Base-by-base conservation (phyloP, 805 yeast genomes). In the Jamesozyma gamospora region DNA sequence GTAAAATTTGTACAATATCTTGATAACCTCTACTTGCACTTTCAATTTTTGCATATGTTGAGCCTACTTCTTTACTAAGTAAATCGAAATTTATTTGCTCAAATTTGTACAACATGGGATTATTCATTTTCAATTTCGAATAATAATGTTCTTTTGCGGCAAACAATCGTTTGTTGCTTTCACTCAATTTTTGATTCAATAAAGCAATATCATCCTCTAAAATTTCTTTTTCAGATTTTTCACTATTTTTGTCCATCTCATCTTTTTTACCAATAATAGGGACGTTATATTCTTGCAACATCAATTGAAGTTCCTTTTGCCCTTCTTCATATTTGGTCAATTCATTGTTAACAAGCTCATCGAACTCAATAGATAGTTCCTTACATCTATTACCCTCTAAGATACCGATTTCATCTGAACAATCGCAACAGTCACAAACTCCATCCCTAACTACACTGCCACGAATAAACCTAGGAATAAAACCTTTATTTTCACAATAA, bases 381-480 rank as follows among this genome's bases (percentile, higher is more conserved):
- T 32, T 42, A 45, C 69, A 64, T 6, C 19, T 31, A 28, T 36
- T 39, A 8, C 12, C 28, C 12, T 39, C 43, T 32, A 41, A 14
- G 12, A 37, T 36, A 10, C 35, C 25, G 34, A 41, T 35, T 19
- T 92, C 98, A 61, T 92, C 98, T 1, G 86, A 72, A 8, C 98
- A 97, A 62, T 92, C 98, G 62, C 98, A 92, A 60, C 98, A 92
- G 56, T 92, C 98, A 64, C 98, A 92, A 2, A 80, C 77, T 0
- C 96, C 96, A 61, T 92, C 98, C 51, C 80, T 77, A 14, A 92
- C 82, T 42, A 77, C 71, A 50, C 66, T 74, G 7, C 78, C 70
- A 4, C 86, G 80, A 12, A 92, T 70, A 46, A 67, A 73, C 9
- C 69, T 67, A 0, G 87, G 75, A 4, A 69, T 52, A 48, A 75